Evolutionary conservation across 345 rosid species (phyloP).

Genomic region (Moricandia arvensis): DNA sequence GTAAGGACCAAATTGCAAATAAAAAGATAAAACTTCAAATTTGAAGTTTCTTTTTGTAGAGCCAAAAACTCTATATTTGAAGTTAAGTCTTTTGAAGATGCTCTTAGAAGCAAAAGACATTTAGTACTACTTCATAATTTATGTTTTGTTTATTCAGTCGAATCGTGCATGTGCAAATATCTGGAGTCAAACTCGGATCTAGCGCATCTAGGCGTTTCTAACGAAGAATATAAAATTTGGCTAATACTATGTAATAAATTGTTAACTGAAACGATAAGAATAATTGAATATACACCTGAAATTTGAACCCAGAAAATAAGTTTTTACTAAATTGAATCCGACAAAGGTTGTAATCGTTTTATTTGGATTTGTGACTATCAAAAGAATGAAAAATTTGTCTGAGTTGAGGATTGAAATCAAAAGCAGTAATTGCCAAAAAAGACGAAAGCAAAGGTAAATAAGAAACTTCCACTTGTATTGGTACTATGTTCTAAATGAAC

Average conservation of each 20-base stretch:
- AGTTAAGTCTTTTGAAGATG: too few species aligned
- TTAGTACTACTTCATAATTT: too few species aligned
- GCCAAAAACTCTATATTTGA: too few species aligned
- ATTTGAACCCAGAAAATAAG: not conserved
- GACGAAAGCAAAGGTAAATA: too few species aligned
- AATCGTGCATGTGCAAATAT: not conserved
- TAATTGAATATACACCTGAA: not conserved
- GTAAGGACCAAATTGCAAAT: too few species aligned
- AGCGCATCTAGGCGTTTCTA: constrained; percentile 1
- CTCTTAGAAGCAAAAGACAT: not conserved
- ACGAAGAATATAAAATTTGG: not conserved
- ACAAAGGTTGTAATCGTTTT: not conserved
- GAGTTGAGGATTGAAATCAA: not conserved
- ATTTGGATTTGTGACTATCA: not conserved
- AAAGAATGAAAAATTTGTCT: not conserved
- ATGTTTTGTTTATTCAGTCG: not conserved
- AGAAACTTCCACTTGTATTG: too few species aligned
- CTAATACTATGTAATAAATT: not conserved
- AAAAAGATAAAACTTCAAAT: too few species aligned
- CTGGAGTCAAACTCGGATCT: not conserved
- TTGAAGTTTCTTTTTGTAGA: too few species aligned
- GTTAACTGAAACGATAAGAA: not conserved
- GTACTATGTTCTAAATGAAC: too few species aligned
- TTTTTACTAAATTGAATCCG: constrained; percentile 1
- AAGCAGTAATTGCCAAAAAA: not conserved